phyloP scores from a whole-genome alignment of 257 asterid species.

The Jasminum sambac region DNA sequence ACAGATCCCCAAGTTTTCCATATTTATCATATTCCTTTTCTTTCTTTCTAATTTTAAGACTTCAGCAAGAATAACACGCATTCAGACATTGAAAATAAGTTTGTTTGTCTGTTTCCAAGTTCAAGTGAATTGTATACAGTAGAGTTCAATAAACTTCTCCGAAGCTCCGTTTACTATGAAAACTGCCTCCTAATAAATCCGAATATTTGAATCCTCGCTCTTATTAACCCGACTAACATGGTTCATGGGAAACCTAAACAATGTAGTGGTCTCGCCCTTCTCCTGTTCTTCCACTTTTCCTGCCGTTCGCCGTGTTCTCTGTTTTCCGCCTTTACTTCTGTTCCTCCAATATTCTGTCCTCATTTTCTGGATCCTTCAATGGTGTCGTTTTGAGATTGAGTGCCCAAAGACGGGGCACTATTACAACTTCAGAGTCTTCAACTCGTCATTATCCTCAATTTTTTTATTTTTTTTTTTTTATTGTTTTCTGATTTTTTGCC shows the following conservation, averaged over 20 bases:
- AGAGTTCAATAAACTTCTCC: too few species aligned
- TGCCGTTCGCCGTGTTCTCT: not conserved
- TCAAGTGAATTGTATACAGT: too few species aligned
- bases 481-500: too few species aligned
- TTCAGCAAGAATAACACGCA: too few species aligned
- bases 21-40: too few species aligned
- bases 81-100: too few species aligned
- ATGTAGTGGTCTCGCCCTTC: not conserved
- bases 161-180: not conserved
- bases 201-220: slow-evolving; percentile 9
- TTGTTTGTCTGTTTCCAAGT: too few species aligned
- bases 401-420: slow-evolving; percentile 2
- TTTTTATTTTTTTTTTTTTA: too few species aligned
- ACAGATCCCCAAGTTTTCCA: too few species aligned
- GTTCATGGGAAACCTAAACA: slow-evolving; percentile 1
- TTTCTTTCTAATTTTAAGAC: too few species aligned
- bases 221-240: not conserved
- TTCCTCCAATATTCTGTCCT: not conserved
- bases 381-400: not conserved
- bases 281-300: not conserved
- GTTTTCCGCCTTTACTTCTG: not conserved
- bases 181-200: not conserved
- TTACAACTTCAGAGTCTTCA: not conserved
- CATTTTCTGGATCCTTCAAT: not conserved
- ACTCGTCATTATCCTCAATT: not conserved